Base-by-base conservation (phyloP, 495 filamentous ascomycete species). In the Hypoxylon intermedium region DNA sequence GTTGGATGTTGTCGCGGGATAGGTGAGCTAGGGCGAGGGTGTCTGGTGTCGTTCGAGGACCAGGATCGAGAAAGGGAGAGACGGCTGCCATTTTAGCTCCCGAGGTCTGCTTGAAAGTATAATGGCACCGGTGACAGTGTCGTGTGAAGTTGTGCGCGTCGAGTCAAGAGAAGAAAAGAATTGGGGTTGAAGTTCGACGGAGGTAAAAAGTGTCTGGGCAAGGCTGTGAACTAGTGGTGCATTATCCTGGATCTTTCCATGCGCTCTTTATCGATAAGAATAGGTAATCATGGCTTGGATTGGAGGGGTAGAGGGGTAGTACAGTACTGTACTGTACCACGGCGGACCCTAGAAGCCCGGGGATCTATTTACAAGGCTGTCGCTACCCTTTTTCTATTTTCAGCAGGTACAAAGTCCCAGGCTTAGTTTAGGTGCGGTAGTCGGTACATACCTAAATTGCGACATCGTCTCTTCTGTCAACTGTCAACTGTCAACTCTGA, bases 21-120 rank as follows among this genome's bases (percentile, higher is more conserved):
- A 97, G 83, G 70, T 95, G 89, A 53, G 97, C 82, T 52, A 97
- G 84, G 0, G 91, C 87, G 24, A 95, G 80, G 12, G 76, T 74
- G 58, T 86, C 77, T 23, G 82, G 70, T 15, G 76, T 70, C 9
- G 91, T 81, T 16, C 63, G 63, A 6, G 80, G 59, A 5, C 85
- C 83, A 4, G 87, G 87, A 9, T 86, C 82, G 18, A 95, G 75
- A 64, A 95, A 94, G 0, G 90, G 88, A 5, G 90, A 93, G 0
- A 71, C 40, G 1, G 46, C 53, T 4, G 68, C 43, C 75, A 78
- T 79, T n/a, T 36, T 59, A 37, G 12, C 9, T 43, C 13, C 2
- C 50, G n/a, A 13, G 4, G 7, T 18, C 6, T 12, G 34, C 19
- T 5, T 2, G 5, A 37, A 21, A 24, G n/a, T 42, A 24, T 13